Evolutionary conservation across 2,329 filamentous ascomycete genomes (phyloP), one percentile per base, ranked within the genome.

Genomic region (Escovopsis sp.): DNA sequence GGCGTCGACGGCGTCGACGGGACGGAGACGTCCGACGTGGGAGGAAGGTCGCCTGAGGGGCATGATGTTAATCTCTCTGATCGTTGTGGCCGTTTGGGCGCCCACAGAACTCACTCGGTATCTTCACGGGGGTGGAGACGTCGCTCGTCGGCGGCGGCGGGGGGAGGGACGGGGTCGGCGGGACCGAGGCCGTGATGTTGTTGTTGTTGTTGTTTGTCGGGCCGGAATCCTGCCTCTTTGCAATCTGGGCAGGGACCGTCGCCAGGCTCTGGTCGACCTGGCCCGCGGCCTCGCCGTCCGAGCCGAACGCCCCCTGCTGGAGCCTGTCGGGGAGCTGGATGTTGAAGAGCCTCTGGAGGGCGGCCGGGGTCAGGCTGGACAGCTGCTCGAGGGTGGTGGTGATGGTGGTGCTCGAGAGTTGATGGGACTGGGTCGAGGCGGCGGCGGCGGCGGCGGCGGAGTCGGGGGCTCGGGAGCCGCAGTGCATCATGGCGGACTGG

Each of bases 341-440:
- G 57, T 83, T 77, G 29, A 87, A 66, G 41, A 82, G 72, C 37
- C 72, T 70, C 57, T 84, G 79, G 41, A 88, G 64, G 35, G 73
- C 69, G 39, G 74, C 66, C 42, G 70, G 69, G 16, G 78, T 73
- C 4, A 20, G 20, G 20, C 20, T 20, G 20, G 20, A 4, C 20
- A 20, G 20, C 6, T 20, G 20, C 20, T 20, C 20, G 20, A 20
- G 20, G 20, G 20, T 20, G 20, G 20, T 20, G 20, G 20, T 20
- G 20, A 6, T 20, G 20, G 20, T 20, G 20, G 20, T 20, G 20
- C 4, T 20, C 20, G 20, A 20, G 20, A 20, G 20, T n/a, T n/a
- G n/a, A 20, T 20, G 20, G 6, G 20, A 20, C 20, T 44, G 38
- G 41, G 46, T 39, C 8, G 20, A 4, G 4, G 20, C 4, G 20